Conservation (phyloP, 2,329 filamentous ascomycete species). For the Fusarium sp. region DNA sequence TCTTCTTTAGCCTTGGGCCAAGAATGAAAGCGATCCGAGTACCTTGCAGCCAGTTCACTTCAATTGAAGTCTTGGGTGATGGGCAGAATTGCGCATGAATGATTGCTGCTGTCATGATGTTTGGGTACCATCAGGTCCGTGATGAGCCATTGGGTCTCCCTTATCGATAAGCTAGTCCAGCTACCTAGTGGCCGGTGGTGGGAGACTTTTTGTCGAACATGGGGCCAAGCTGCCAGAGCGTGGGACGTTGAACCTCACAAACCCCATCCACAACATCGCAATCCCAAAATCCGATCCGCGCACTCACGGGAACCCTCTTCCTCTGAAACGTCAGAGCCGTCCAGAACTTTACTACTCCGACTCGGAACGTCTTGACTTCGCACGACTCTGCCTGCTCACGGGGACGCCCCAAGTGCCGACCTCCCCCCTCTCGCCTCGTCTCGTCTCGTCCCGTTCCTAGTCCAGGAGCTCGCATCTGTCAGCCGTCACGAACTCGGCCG, state of each 20-base stretch:
- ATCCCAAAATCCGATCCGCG: slow-evolving; percentile 29
- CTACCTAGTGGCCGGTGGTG: slow-evolving; percentile 16
- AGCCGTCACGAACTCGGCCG: slow-evolving; percentile 19
- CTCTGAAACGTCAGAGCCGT: slow-evolving; percentile 3
- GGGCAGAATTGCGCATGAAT: too few species aligned
- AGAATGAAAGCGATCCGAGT: too few species aligned
- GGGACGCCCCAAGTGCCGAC: slow-evolving; percentile 19
- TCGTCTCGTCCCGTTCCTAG: slow-evolving; percentile 28
- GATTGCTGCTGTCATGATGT: not conserved
- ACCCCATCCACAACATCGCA: slow-evolving; percentile 44
- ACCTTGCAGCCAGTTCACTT: too few species aligned
- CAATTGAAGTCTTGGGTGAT: not conserved
- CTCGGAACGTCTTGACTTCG: slow-evolving; percentile 2
- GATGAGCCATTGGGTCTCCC: not conserved
- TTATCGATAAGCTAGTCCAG: slow-evolving; percentile 53
- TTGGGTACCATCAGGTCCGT: not conserved
- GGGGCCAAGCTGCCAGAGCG: slow-evolving; percentile 6
- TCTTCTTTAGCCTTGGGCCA: too few species aligned
- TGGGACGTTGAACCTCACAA: slow-evolving; percentile 44
- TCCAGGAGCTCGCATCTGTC: slow-evolving; percentile 31
- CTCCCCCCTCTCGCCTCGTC: slow-evolving; percentile 38
- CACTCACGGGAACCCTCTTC: slow-evolving; percentile 6
- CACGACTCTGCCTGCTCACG: slow-evolving; percentile 18
- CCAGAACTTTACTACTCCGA: slow-evolving; percentile 12
- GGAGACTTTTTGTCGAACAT: slow-evolving; percentile 31